Evolutionary conservation across 495 filamentous ascomycete species (phyloP).

Genomic region (Aspergillus taichungensis): DNA sequence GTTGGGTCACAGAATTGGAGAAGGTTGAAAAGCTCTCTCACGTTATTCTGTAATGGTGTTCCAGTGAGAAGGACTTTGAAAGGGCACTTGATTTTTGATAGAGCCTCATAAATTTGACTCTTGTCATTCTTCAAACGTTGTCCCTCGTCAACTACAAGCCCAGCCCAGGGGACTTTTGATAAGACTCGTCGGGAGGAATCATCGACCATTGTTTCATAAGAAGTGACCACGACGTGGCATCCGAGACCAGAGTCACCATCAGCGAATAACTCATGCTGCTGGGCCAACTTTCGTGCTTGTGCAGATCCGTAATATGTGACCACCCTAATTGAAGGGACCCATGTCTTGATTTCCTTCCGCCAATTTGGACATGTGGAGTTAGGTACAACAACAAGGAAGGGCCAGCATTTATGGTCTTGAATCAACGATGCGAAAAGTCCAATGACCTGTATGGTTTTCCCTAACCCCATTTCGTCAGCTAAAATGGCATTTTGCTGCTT

Average conservation of each 20-base stretch:
- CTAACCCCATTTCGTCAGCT: conserved; percentile 97
- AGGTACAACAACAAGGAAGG: conserved; percentile 87
- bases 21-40: conserved; percentile 87
- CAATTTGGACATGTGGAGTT: conserved; percentile 95
- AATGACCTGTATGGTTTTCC: conserved; percentile 95
- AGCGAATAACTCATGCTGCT: conserved; percentile 76
- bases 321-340: conserved; percentile 77
- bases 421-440: conserved; percentile 70
- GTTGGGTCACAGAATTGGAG: conserved; percentile 79
- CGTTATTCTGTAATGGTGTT: conserved; percentile 93
- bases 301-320: conserved; percentile 82
- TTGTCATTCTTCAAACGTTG: conserved; percentile 93
- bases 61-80: conserved; percentile 81
- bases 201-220: conserved; percentile 78
- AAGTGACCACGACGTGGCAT: conserved; percentile 89
- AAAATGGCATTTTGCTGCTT: conserved; percentile 79
- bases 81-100: conserved; percentile 60
- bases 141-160: conserved; percentile 89
- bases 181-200: conserved; percentile 56
- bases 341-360: conserved; percentile 92
- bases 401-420: conserved; percentile 74
- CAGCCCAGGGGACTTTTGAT: conserved; percentile 66
- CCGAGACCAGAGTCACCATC: conserved; percentile 50
- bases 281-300: conserved; percentile 59
- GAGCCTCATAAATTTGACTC: conserved; percentile 65